A percentile compares a stretch with the other conserved stretches of the same genome.
Evolutionary conservation across 1,284 basidiomycete species (phyloP).

Genomic region (Volvariella volvacea): DNA sequence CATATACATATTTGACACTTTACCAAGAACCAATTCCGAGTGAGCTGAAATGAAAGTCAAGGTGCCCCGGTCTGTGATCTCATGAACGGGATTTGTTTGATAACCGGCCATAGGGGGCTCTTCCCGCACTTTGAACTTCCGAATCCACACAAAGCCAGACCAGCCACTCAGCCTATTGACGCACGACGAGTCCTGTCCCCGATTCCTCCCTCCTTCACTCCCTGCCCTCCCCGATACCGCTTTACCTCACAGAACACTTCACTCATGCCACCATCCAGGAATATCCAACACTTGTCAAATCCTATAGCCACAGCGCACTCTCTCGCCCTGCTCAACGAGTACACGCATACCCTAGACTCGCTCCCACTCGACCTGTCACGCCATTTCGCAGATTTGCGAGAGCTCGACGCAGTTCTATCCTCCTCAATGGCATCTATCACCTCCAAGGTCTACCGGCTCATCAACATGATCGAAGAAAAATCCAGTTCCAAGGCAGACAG

Average conservation of each 20-base stretch:
- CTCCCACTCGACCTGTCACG: slow-evolving; percentile 93
- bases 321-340: slow-evolving; percentile 68
- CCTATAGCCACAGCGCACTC: slow-evolving; percentile 46
- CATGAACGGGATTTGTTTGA: no score
- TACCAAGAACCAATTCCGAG: no score
- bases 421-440: slow-evolving; percentile 79
- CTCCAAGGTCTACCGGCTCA: slow-evolving; percentile 69
- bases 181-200: no score
- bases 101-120: no score
- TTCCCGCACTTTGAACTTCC: no score
- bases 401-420: slow-evolving; percentile 95
- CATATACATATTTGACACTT: no score
- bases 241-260: neutral
- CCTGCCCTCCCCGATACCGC: neutral
- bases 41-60: no score
- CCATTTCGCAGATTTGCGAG: slow-evolving; percentile 91
- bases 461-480: slow-evolving; percentile 70
- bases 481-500: slow-evolving; percentile 68
- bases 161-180: no score
- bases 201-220: neutral
- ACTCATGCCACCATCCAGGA: slow-evolving; percentile 13
- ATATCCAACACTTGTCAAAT: slow-evolving; percentile 10
- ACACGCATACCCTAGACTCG: slow-evolving; percentile 89
- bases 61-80: no score
- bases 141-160: no score